Evolutionary conservation across 495 filamentous ascomycete species (phyloP), one percentile per base, ranked within the genome.

Genomic region (Neurospora intermedia): DNA sequence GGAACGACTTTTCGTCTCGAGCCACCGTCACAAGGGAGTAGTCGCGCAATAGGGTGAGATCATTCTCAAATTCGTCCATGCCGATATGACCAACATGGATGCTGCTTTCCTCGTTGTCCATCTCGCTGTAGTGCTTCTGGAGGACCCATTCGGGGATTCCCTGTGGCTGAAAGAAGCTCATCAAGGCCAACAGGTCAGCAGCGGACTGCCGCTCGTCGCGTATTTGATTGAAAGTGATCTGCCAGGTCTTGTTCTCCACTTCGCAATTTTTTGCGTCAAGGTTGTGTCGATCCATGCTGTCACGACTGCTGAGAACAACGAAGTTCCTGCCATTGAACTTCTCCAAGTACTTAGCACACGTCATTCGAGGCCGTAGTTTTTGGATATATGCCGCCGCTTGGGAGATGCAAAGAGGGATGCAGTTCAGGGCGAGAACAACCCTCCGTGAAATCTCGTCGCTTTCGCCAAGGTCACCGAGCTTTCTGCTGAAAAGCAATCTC

Each of bases 381-480:
- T 71, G 69, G 72, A 87, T 85, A 70, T 82, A 87, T 9, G 77
- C 78, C 6, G 83, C 83, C 3, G 84, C 83, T 69, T 87, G 84
- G 0, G 78, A 75, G 43, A 87, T 83, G 1, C 83, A 83, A n/a
- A 87, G 83, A 10, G 85, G 83, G 73, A 87, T 79, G 69, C 69
- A 81, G 4, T 84, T 83, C 10, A 87, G 77, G 16, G 74, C 75
- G 18, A 45, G 62, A 18, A 77, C 73, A 1, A 85, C 75, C 41
- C 78, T 70, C 31, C 41, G 40, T 11, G 41, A 48, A 42, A 74
- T 70, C 2, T 74, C 66, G 3, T 70, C 40, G 8, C 27, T 69
- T 35, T 62, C 48, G 8, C 43, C 18, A 0, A 11, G 27, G 11
- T 59, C 8, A 54, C 45, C 8, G 2, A 70, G 46, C 62, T 73